A percentile compares a stretch with the other conserved stretches of the same genome.
phyloP scores from a whole-genome alignment of 1,284 basidiomycete genomes.

The Cutaneotrichosporon curvatum region DNA sequence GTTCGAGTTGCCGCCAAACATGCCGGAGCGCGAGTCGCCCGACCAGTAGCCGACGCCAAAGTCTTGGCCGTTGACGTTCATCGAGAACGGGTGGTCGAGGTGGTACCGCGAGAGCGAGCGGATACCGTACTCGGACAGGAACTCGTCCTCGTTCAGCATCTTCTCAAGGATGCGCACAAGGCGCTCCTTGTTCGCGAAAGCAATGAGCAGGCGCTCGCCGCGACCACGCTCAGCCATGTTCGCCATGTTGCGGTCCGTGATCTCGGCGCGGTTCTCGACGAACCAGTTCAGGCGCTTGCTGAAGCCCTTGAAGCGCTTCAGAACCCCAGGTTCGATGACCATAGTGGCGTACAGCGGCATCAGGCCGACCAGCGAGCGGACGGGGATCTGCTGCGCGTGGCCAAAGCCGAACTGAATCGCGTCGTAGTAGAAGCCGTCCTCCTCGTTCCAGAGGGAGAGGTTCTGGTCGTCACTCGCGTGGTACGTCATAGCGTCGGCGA shows the following conservation, averaged over 20 bases:
- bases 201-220: slow-evolving; percentile 79
- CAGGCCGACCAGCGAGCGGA: slow-evolving; percentile 86
- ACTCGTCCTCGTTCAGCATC: slow-evolving; percentile 95
- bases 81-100: slow-evolving; percentile 87
- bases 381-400: slow-evolving; percentile 77
- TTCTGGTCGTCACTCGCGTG: slow-evolving; percentile 64
- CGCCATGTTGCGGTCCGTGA: slow-evolving; percentile 88
- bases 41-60: slow-evolving; percentile 97
- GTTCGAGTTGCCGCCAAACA: slow-evolving; percentile 88
- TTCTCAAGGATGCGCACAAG: slow-evolving; percentile 81
- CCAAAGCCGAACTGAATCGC: slow-evolving; percentile 84
- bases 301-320: slow-evolving; percentile 93
- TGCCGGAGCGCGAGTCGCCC: slow-evolving; percentile 89
- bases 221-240: slow-evolving; percentile 76
- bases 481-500: slow-evolving; percentile 96
- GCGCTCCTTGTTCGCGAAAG: slow-evolving; percentile 84
- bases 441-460: slow-evolving; percentile 84
- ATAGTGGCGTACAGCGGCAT: slow-evolving; percentile 93
- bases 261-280: slow-evolving; percentile 80
- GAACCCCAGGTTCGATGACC: slow-evolving; percentile 78
- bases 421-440: slow-evolving; percentile 97
- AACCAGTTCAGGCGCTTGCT: slow-evolving; percentile 98
- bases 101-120: slow-evolving; percentile 89
- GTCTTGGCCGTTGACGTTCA: slow-evolving; percentile 83
- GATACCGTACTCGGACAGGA: slow-evolving; percentile 88